These are phyloP conservation scores for Pseudozyma sp. DNA, from an alignment of 1,284 basidiomycete genomes.

Conservation along the genomic window DNA sequence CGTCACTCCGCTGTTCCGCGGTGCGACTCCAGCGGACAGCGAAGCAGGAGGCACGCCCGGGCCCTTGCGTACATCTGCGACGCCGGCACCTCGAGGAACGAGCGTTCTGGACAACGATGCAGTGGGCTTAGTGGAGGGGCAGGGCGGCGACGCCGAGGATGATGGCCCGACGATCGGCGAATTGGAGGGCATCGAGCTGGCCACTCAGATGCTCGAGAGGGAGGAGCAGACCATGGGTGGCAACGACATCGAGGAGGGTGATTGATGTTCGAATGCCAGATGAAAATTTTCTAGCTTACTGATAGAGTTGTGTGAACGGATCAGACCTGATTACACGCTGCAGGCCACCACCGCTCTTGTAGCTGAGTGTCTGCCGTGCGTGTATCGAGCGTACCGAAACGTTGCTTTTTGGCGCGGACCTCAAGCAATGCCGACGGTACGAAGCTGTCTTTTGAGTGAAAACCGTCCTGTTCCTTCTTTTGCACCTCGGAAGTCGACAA, in stretches of 20 bases:
- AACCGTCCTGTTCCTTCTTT: constrained; percentile 16
- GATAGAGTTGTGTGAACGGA: too few relatives aligned
- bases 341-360: constrained; percentile 48
- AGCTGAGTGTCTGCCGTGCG: constrained; percentile 34
- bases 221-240: constrained; percentile 41
- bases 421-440: constrained; percentile 36
- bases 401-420: constrained; percentile 27
- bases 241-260: constrained; percentile 49
- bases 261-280: constrained; percentile 12
- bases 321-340: constrained; percentile 21
- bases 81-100: constrained; percentile 14
- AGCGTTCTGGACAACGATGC: constrained; percentile 12
- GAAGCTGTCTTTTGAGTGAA: constrained; percentile 4
- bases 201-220: constrained; percentile 53
- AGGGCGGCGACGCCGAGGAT: constrained; percentile 4
- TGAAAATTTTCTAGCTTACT: not conserved
- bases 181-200: constrained; percentile 47
- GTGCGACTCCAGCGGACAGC: constrained; percentile 33
- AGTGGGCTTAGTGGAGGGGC: constrained; percentile 11
- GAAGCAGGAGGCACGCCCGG: constrained; percentile 31
- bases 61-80: constrained; percentile 10
- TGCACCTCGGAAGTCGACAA: constrained; percentile 1
- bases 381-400: constrained; percentile 26
- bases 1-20: constrained; percentile 47
- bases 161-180: constrained; percentile 31